phyloP scores from a whole-genome alignment of 2,329 filamentous ascomycete species.

The Colletotrichum sp. region DNA sequence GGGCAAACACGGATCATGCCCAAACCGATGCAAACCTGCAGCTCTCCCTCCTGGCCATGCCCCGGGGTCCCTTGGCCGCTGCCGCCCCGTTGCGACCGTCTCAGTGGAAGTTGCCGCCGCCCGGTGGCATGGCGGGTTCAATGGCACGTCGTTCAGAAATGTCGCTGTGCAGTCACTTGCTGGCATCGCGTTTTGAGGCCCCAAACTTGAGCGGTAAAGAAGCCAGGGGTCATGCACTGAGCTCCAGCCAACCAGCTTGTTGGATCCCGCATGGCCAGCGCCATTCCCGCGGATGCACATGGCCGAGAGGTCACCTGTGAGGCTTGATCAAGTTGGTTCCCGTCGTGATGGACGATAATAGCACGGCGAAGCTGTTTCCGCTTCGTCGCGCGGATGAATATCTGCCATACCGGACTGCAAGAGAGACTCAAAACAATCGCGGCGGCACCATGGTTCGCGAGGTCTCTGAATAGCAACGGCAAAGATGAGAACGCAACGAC shows the following conservation, averaged over 20 bases:
- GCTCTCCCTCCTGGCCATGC: not conserved
- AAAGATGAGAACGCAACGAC: not conserved
- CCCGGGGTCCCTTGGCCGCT: not conserved
- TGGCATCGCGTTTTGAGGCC: not conserved
- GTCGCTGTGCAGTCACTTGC: not conserved
- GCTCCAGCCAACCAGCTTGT: not conserved
- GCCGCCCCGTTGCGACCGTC: not conserved
- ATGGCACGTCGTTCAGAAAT: not conserved
- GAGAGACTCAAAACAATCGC: not conserved
- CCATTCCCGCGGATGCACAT: not conserved
- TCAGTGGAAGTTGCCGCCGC: not conserved
- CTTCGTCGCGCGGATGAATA: not conserved
- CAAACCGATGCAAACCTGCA: conserved; percentile 2
- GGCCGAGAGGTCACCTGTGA: not conserved
- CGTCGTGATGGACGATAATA: not conserved
- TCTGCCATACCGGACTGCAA: not conserved
- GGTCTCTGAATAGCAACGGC: not conserved
- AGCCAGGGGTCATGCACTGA: not conserved
- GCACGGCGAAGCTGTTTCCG: not conserved
- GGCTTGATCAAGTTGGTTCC: not conserved
- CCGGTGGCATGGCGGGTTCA: not conserved
- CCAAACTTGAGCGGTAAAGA: not conserved
- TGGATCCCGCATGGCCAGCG: not conserved
- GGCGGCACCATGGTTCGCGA: not conserved
- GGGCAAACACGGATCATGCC: conserved; percentile 11